Evolutionary conservation across 495 filamentous ascomycete species (phyloP), one percentile per base, ranked within the genome.

Genomic region (Podospora tetraspora): DNA sequence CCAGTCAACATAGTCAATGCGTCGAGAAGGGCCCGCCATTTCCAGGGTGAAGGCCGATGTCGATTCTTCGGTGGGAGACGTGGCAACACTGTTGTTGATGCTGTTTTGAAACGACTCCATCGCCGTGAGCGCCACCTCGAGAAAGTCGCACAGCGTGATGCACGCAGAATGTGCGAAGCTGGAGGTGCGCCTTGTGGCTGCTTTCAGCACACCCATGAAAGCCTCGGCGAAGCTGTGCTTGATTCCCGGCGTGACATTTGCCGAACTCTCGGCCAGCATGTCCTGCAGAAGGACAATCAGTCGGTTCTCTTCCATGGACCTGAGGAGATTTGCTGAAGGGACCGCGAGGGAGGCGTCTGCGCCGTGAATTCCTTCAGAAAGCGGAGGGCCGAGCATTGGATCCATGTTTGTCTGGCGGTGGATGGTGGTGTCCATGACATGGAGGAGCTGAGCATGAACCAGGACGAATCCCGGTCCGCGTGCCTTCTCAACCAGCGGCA

Each of bases 251-350:
- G 73, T 57, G 27, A 84, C 78, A 30, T 85, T 82, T 3, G 80
- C 74, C 0, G 88, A 86, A n/a, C 85, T 80, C 65, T 91, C 90
- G 0, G 89, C 89, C 43, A 99, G 82, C 67, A 97, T 87, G 73
- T 99, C 93, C 72, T 92, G 89, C 21, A 97, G 84, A 25, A 97
- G 81, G 72, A 97, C 89, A 62, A 99, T 87, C 63, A 97, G 78
- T 29, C 94, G 89, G 68, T 97, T 97, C 75, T 98, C 95, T 2
- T 89, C 90, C 93, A 98, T 97, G 9, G 87, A 88, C 57, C 91
- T 88, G 64, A 91, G 83, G 30, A 88, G 85, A 76, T 95, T 97
- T 71, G 79, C 76, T 29, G 78, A 74, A 19, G 72, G 66, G 24
- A 80, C 83, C 6, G 91, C 88, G 66, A 97, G 77, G 23, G 90